Percentiles rank a stretch among this genome's conserved stretches.
Conservation (phyloP, 2,329 filamentous ascomycete genomes). For the Penicillium sp. region DNA sequence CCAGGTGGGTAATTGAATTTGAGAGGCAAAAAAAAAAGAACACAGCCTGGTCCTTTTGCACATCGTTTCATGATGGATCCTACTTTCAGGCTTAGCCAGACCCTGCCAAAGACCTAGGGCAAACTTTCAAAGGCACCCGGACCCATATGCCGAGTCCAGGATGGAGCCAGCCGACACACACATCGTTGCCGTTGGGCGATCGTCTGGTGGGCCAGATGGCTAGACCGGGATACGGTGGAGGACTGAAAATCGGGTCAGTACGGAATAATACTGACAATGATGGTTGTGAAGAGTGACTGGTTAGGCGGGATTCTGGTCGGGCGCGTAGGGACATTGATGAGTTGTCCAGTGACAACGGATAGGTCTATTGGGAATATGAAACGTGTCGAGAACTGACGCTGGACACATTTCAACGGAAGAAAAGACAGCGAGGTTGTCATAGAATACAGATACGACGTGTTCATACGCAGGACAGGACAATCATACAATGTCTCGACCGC, state of each 20-base stretch:
- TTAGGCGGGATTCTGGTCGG: conserved; percentile 4
- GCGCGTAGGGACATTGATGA: conserved; percentile 1
- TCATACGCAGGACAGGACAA: background rate
- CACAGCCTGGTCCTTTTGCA: conserved; percentile 10
- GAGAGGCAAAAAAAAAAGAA: background rate
- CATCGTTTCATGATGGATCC: background rate
- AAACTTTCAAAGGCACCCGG: background rate
- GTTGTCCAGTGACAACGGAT: conserved; percentile 1
- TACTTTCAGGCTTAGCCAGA: conserved; percentile 4
- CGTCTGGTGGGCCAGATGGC: conserved; percentile 18
- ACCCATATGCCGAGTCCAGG: conserved; percentile 16
- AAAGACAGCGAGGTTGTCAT: background rate
- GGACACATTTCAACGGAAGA: background rate
- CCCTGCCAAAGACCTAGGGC: conserved; percentile 4
- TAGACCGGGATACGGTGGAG: conserved; percentile 9
- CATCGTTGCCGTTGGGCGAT: conserved; percentile 22
- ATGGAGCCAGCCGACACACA: conserved; percentile 17
- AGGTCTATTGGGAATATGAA: background rate
- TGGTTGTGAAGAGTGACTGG: background rate
- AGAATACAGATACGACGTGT: background rate
- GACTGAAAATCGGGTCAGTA: background rate
- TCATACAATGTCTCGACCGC: conserved; percentile 9
- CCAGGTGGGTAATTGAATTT: background rate
- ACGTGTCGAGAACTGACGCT: background rate
- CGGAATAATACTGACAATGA: background rate